Conservation (phyloP, 2,329 filamentous ascomycete species). For the Botryotinia calthae region DNA sequence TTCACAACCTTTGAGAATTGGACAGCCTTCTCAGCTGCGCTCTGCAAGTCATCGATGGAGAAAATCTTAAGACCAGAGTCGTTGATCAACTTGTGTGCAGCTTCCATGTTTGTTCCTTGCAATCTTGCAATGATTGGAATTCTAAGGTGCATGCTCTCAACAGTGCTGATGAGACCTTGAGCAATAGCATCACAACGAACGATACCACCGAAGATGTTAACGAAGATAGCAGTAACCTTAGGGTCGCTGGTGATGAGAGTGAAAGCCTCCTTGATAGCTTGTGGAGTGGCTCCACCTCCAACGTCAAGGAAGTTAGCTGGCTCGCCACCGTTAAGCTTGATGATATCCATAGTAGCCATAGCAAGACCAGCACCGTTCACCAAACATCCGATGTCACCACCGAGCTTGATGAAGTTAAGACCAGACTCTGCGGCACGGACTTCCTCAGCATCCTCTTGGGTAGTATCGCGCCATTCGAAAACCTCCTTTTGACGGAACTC, state of each 20-base stretch:
- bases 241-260: conserved; percentile 97
- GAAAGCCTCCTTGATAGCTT: conserved; percentile 96
- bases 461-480: conserved; percentile 89
- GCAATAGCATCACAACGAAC: conserved; percentile 97
- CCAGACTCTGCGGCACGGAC: conserved; percentile 92
- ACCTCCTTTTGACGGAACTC: conserved; percentile 97
- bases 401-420: conserved; percentile 99
- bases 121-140: conserved; percentile 95
- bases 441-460: conserved; percentile 96
- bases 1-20: conserved; percentile 99
- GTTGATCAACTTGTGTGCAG: conserved; percentile 89
- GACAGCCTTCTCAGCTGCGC: conserved; percentile 93
- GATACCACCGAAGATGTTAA: conserved; percentile 99
- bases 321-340: conserved; percentile 96
- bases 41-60: conserved; percentile 97
- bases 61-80: conserved; percentile 99
- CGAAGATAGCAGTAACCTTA: conserved; percentile 98
- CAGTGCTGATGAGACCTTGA: conserved; percentile 91
- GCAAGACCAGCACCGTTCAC: conserved; percentile 98
- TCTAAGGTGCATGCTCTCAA: conserved; percentile 90
- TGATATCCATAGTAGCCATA: conserved; percentile 99
- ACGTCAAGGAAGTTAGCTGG: conserved; percentile 99
- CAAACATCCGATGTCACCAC: conserved; percentile 97
- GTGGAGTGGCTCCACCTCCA: conserved; percentile 92
- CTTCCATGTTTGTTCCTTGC: conserved; percentile 97